phyloP scores from a whole-genome alignment of 2,329 filamentous ascomycete genomes.

The Rhytidhysteron rufulum region DNA sequence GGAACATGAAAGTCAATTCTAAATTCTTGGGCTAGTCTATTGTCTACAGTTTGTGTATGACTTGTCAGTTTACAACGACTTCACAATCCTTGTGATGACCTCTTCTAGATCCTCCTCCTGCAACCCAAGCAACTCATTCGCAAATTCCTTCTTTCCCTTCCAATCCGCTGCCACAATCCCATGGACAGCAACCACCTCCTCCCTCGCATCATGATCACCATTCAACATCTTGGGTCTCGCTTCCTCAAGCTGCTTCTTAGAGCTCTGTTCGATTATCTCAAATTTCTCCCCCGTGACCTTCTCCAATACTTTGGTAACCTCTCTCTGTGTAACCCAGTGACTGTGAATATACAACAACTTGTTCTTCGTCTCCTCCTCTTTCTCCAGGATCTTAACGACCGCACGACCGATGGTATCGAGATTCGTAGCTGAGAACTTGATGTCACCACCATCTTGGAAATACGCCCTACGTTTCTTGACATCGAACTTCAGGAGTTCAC shows the following conservation, averaged over 20 bases:
- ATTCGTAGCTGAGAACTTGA: slow-evolving; percentile 52
- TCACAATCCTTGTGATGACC: slow-evolving; percentile 22
- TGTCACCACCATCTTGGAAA: slow-evolving; percentile 56
- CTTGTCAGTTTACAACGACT: too few species aligned
- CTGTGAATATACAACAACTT: slow-evolving; percentile 57
- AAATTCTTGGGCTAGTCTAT: too few species aligned
- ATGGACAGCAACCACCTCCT: slow-evolving; percentile 31
- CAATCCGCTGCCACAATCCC: slow-evolving; percentile 33
- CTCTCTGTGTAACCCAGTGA: slow-evolving; percentile 56
- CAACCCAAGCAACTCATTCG: slow-evolving; percentile 28
- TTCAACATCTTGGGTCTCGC: slow-evolving; percentile 29
- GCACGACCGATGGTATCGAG: slow-evolving; percentile 52
- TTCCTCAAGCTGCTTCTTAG: slow-evolving; percentile 23
- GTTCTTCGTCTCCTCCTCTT: slow-evolving; percentile 49
- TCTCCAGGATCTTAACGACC: slow-evolving; percentile 49
- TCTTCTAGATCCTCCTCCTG: slow-evolving; percentile 28
- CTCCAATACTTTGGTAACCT: slow-evolving; percentile 55
- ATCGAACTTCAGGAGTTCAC: slow-evolving; percentile 52
- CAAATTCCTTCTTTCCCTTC: slow-evolving; percentile 26
- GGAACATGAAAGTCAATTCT: too few species aligned
- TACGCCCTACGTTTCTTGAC: slow-evolving; percentile 48
- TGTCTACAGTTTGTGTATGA: too few species aligned
- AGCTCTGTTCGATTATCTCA: slow-evolving; percentile 41
- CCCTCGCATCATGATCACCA: slow-evolving; percentile 26
- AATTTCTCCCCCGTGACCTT: slow-evolving; percentile 51